Percentiles rank a stretch among this genome's conserved stretches.
Conservation (phyloP, 1,139 yeast genomes). For the Yamadazyma triangularis region DNA sequence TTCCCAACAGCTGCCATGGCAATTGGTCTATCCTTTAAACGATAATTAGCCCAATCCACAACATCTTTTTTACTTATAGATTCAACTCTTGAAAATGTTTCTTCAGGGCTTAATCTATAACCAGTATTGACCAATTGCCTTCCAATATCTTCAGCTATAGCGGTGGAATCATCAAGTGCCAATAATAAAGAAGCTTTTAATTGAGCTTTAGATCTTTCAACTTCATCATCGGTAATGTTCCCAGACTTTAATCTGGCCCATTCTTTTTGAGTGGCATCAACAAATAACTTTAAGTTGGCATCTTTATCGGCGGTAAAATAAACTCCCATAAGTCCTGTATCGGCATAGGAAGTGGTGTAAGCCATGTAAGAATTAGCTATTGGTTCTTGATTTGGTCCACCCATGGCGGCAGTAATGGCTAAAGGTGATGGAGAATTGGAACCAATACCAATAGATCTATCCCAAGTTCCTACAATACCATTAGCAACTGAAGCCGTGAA, state of each 20-base stretch:
- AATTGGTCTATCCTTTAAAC: constrained; percentile 72
- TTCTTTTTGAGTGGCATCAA: constrained; percentile 75
- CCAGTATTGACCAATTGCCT: constrained; percentile 97
- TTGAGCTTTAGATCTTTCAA: constrained; percentile 91
- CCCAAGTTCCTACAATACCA: constrained; percentile 97
- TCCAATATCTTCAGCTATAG: constrained; percentile 96
- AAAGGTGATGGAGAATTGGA: constrained; percentile 72
- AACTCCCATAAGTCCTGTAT: constrained; percentile 97
- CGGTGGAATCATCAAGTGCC: constrained; percentile 91
- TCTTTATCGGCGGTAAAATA: constrained; percentile 80
- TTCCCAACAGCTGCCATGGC: constrained; percentile 92
- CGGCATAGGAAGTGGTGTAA: constrained; percentile 94
- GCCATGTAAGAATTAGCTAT: constrained; percentile 94
- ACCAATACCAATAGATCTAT: constrained; percentile 79
- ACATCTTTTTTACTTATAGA: constrained; percentile 76
- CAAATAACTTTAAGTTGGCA: constrained; percentile 59
- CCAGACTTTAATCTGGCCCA: constrained; percentile 86
- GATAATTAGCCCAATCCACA: constrained; percentile 82
- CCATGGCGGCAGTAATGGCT: constrained; percentile 70
- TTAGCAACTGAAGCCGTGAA: constrained; percentile 94
- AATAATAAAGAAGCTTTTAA: constrained; percentile 85
- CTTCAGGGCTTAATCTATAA: constrained; percentile 83
- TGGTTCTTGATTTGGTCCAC: constrained; percentile 46
- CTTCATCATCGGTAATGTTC: constrained; percentile 74
- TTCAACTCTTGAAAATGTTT: constrained; percentile 82